phyloP scores from a whole-genome alignment of 2,329 filamentous ascomycete species.

The Magnaporthiopsis poae region DNA sequence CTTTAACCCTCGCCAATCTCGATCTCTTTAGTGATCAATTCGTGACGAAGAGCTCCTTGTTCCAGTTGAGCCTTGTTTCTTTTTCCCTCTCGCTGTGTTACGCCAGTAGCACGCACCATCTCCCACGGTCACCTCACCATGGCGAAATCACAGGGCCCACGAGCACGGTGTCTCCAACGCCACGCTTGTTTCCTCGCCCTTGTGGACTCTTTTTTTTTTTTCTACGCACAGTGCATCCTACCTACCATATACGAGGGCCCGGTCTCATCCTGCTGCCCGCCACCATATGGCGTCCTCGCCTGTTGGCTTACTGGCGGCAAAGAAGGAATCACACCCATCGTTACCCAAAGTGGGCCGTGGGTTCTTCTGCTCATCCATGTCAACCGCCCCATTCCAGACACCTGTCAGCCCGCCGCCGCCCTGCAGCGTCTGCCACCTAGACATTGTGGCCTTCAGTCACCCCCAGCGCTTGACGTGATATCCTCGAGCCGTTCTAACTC shows the following conservation, averaged over 20 bases:
- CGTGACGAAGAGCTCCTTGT: background rate
- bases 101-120: background rate
- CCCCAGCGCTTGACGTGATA: no score
- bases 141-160: background rate
- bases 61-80: background rate
- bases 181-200: background rate
- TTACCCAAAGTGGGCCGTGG: background rate
- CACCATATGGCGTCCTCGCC: no score
- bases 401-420: background rate
- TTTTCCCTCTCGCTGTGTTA: background rate
- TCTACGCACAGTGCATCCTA: background rate
- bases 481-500: background rate
- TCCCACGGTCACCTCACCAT: background rate
- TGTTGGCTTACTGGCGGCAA: no score
- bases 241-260: background rate
- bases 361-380: background rate
- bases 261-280: background rate
- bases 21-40: background rate
- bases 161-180: background rate
- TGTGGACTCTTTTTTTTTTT: background rate
- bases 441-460: background rate
- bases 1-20: background rate
- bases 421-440: background rate
- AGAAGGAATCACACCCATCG: background rate
- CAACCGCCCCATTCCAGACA: background rate